Percentiles rank a stretch among this genome's conserved stretches.
phyloP scores from a whole-genome alignment of 2,329 filamentous ascomycete genomes.

The Fusarium stilboides region DNA sequence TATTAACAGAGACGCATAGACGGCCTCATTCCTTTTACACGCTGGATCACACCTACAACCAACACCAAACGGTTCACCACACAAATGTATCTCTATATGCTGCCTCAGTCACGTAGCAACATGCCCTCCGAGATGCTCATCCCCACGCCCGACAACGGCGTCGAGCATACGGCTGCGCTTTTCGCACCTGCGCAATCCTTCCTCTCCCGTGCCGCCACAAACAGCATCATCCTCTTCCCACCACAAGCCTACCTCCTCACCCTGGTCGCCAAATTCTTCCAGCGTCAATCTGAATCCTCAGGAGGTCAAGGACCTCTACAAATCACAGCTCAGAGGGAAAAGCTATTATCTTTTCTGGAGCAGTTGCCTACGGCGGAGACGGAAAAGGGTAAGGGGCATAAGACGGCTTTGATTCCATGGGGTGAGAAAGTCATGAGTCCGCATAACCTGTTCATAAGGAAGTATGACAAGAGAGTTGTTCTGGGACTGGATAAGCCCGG shows the following conservation, averaged over 20 bases:
- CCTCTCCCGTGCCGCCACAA: slow-evolving; percentile 73
- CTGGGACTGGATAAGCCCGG: slow-evolving; percentile 72
- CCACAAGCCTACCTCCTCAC: slow-evolving; percentile 85
- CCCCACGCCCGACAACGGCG: slow-evolving; percentile 79
- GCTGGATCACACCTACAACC: slow-evolving; percentile 88
- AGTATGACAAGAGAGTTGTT: slow-evolving; percentile 64
- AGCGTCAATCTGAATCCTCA: slow-evolving; percentile 51
- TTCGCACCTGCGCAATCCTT: slow-evolving; percentile 82
- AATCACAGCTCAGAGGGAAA: slow-evolving; percentile 65
- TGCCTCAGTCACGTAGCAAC: slow-evolving; percentile 66
- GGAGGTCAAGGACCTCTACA: slow-evolving; percentile 48
- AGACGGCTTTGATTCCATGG: slow-evolving; percentile 67
- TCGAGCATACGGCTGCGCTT: slow-evolving; percentile 78
- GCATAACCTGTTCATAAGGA: slow-evolving; percentile 61
- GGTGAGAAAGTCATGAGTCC: slow-evolving; percentile 75
- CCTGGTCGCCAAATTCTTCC: slow-evolving; percentile 69
- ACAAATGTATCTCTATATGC: slow-evolving; percentile 96
- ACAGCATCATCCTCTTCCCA: slow-evolving; percentile 87
- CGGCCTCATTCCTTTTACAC: slow-evolving; percentile 83
- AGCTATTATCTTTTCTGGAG: slow-evolving; percentile 69
- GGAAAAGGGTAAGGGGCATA: slow-evolving; percentile 57
- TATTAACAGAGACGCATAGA: slow-evolving; percentile 59
- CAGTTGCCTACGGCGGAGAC: slow-evolving; percentile 60
- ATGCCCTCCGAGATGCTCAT: slow-evolving; percentile 68
- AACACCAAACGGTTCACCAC: slow-evolving; percentile 87